Conservation (phyloP, 2,329 filamentous ascomycete genomes). For the Zopfia rhizophila region DNA sequence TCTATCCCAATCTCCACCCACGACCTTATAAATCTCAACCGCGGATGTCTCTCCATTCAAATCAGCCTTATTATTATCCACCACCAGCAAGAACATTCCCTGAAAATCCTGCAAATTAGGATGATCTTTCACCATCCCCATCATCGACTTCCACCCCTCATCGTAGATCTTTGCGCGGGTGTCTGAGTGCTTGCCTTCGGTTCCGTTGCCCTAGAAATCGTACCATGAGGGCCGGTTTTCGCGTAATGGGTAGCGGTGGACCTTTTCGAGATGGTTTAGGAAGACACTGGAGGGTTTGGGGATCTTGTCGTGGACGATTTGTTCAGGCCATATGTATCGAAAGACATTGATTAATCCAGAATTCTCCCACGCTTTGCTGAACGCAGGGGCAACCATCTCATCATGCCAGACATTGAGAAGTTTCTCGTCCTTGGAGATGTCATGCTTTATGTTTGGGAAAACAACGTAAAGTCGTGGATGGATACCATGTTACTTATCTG, state of each 20-base stretch:
- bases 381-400: conserved; percentile 30
- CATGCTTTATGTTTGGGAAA: conserved; percentile 25
- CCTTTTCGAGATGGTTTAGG: too few relatives aligned
- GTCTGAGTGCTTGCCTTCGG: conserved; percentile 14
- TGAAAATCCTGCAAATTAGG: conserved; percentile 19
- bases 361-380: conserved; percentile 29
- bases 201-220: conserved; percentile 2
- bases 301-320: too few relatives aligned
- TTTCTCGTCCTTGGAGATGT: background rate
- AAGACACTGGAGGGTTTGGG: too few relatives aligned
- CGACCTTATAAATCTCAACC: conserved; percentile 14
- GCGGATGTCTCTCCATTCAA: conserved; percentile 6
- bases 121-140: conserved; percentile 24
- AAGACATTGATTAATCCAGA: conserved; percentile 12
- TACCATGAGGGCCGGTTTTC: conserved; percentile 22
- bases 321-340: background rate
- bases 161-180: conserved; percentile 10
- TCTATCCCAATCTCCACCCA: conserved; percentile 28
- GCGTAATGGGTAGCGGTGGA: conserved; percentile 5
- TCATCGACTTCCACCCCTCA: conserved; percentile 27
- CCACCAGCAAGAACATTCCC: conserved; percentile 22
- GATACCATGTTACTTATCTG: too few relatives aligned
- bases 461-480: conserved; percentile 27
- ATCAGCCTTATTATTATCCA: conserved; percentile 12
- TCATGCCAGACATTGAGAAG: conserved; percentile 34